Base-by-base conservation (phyloP, 2,329 filamentous ascomycete species). In the Cryphonectria naterciae region DNA sequence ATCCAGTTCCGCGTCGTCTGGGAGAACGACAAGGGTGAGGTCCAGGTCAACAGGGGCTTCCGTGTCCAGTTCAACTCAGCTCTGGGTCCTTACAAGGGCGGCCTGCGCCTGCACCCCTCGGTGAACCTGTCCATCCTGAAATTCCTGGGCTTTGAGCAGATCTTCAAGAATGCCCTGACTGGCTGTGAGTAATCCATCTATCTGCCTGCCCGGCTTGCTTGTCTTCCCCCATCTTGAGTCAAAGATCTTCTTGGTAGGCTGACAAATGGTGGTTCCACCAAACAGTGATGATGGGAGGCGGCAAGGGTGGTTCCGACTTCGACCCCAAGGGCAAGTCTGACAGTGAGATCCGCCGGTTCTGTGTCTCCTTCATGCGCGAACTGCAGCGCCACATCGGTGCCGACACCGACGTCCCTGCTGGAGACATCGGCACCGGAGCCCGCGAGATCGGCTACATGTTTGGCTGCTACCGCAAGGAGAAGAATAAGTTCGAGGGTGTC, bases 141-240 rank as follows among this genome's bases (percentile, higher is more conserved):
- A 87, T 98, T 98, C 86, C 89, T 99, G 80, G 96, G 95, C 75
- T 98, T 98, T 79, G 96, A 99, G 90, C 96, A 98, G 86, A 97
- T 95, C 85, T 98, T 98, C 89, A 98, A 98, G 90, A 98, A 98
- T 93, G 96, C 96, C 76, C 86, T 98, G 77, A 98, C 96, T 73
- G 96, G 96, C 80, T 85, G 92, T 95, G 86, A 87, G 93, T 89
- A 17, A 2, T n/a, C 4, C 54, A 13, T 61, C 32, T 6, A 10
- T 39, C 7, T 37, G 17, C 28, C 7, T 39, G 19, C 32, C 28
- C 5, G 17, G 17, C n/a, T 17, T 22, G 28, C 58, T 17, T 25
- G 7, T 17, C 28, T 28, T 3, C 2, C 56, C 19, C 6, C 32
- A 13, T 17, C n/a, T 28, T 22, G 43, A 22, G 19, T 2, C 25